phyloP scores from a whole-genome alignment of 768 basidiomycete genomes.

The Naganishia antarctica region DNA sequence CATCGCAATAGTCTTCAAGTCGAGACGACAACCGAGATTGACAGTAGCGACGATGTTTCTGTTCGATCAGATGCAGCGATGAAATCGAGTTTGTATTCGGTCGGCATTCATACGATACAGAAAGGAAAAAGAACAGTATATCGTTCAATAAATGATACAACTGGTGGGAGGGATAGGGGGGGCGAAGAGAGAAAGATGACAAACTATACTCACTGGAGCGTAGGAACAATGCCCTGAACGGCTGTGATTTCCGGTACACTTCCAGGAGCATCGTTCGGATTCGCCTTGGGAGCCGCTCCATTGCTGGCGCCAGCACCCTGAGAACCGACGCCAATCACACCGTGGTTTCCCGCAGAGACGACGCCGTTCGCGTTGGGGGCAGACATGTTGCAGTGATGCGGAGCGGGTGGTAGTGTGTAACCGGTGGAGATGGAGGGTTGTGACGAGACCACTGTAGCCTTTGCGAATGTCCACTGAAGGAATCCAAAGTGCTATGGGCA shows the following conservation, averaged over 20 bases:
- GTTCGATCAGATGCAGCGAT: neutral
- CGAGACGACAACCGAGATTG: conserved; percentile 91
- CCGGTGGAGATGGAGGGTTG: neutral
- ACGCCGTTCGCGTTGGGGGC: conserved; percentile 18
- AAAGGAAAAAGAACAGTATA: neutral
- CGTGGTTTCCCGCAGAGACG: conserved; percentile 4
- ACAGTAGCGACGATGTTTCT: conserved; percentile 97
- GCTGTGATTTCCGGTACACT: conserved; percentile 69
- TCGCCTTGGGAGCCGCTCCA: conserved; percentile 7
- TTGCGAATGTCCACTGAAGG: conserved; percentile 15
- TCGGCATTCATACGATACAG: neutral
- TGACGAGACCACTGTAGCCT: neutral
- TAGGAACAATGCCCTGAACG: conserved; percentile 97
- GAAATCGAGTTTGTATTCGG: neutral
- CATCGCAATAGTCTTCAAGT: conserved; percentile 95
- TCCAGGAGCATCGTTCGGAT: conserved; percentile 4
- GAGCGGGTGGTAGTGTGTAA: neutral
- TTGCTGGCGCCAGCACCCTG: neutral
- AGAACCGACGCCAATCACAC: conserved; percentile 15
- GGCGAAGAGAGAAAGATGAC: neutral
- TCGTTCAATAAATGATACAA: conserved; percentile 4
- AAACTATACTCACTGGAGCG: conserved; percentile 65
- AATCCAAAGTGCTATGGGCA: conserved; percentile 3
- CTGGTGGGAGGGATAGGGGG: conserved; percentile 1
- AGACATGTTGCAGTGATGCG: conserved; percentile 8